Evolutionary conservation across 306 rosid species (phyloP).

Genomic region (Rosa rugosa): DNA sequence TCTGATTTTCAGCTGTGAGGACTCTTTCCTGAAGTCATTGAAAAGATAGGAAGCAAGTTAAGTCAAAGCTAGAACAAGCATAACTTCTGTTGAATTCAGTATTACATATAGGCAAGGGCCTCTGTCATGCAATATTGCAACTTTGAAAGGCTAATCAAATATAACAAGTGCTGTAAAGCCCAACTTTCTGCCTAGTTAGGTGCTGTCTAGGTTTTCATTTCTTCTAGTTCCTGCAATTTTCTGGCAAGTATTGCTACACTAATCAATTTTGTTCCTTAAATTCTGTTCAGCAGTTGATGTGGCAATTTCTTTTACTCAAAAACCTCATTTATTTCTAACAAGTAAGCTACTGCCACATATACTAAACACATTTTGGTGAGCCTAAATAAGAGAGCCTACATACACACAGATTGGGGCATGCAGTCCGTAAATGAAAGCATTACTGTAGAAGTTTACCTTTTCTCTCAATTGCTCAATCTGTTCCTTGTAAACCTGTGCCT

Average conservation of each 20-base stretch:
- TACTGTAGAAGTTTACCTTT: slow-evolving; percentile 46
- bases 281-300: not conserved
- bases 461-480: slow-evolving; percentile 57
- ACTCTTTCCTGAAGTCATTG: slow-evolving; percentile 53
- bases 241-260: not conserved
- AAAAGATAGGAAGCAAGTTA: slow-evolving; percentile 4
- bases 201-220: not conserved
- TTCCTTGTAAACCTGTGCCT: slow-evolving; percentile 59
- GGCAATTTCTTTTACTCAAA: not conserved
- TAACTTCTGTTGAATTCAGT: not conserved
- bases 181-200: not conserved
- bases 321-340: not conserved
- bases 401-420: not conserved
- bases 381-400: not conserved
- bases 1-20: slow-evolving; percentile 60
- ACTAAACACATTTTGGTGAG: not conserved
- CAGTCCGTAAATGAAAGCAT: not conserved
- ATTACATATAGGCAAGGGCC: not conserved
- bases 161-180: not conserved
- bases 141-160: not conserved
- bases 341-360: not conserved
- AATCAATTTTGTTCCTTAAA: not conserved
- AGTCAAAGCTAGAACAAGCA: not conserved
- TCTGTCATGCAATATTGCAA: not conserved
- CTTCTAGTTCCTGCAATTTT: not conserved